phyloP scores from a whole-genome alignment of 2,329 filamentous ascomycete species.

The Botryosphaeria dothidea region DNA sequence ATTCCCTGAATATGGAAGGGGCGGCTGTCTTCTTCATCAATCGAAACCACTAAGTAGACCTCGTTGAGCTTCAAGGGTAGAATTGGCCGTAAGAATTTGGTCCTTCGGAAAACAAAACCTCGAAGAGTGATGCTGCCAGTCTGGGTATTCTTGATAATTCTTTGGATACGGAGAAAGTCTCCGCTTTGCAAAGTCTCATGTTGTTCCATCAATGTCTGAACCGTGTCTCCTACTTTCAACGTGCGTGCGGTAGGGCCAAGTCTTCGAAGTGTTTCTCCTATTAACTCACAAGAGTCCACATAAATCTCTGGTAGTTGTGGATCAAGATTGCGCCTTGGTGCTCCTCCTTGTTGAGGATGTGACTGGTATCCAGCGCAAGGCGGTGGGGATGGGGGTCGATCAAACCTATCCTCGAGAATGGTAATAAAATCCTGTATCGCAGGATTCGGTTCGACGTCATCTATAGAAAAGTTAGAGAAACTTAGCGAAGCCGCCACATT shows the following conservation, averaged over 20 bases:
- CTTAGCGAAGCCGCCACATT: too few species aligned
- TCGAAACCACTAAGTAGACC: not conserved
- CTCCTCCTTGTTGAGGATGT: too few species aligned
- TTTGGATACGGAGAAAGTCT: not conserved
- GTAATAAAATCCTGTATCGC: too few species aligned
- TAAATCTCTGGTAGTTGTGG: not conserved
- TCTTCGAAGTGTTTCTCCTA: not conserved
- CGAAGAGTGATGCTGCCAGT: not conserved
- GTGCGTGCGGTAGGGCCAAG: not conserved
- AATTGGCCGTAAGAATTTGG: not conserved
- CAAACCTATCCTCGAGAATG: too few species aligned
- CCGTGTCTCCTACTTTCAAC: not conserved
- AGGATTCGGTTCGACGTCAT: too few species aligned
- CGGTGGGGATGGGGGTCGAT: too few species aligned
- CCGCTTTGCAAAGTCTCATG: not conserved
- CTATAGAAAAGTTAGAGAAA: too few species aligned
- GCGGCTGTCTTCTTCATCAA: not conserved
- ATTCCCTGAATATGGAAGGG: not conserved
- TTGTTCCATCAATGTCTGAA: not conserved
- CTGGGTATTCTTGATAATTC: not conserved
- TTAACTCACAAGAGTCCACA: not conserved
- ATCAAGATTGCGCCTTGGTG: not conserved
- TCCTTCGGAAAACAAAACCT: not conserved
- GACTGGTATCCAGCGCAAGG: too few species aligned
- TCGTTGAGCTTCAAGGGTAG: not conserved